phyloP scores from a whole-genome alignment of 257 asterid species.

The Cynanchum wilfordii region DNA sequence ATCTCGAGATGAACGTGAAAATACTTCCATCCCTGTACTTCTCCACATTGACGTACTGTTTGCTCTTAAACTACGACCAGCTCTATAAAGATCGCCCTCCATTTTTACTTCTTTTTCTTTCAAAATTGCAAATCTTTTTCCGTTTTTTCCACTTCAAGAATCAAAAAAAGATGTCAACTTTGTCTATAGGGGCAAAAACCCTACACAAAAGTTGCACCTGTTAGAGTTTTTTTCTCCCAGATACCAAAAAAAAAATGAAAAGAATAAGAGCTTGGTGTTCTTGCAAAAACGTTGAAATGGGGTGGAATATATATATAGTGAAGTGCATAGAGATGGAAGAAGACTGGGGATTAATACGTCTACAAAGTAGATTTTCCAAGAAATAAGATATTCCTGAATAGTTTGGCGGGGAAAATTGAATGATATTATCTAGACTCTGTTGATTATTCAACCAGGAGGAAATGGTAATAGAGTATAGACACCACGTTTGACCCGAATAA shows the following conservation, averaged over 20 bases:
- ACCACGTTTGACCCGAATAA: not conserved
- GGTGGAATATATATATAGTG: not conserved
- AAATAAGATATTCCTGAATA: not conserved
- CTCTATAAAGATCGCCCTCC: conserved; percentile 13
- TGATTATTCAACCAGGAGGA: not conserved
- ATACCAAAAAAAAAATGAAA: not conserved
- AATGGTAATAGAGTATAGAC: not conserved
- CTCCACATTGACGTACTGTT: conserved; percentile 50
- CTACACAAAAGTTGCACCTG: not conserved
- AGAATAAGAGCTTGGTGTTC: not conserved
- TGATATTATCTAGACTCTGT: not conserved
- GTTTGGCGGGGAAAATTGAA: not conserved
- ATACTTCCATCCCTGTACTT: conserved; percentile 36
- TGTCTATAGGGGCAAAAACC: too few species aligned
- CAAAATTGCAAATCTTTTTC: not conserved
- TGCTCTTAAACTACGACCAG: conserved; percentile 29
- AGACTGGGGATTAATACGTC: not conserved
- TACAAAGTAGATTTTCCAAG: not conserved
- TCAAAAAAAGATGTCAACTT: not conserved
- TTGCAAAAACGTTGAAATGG: not conserved
- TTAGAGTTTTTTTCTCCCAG: too few species aligned
- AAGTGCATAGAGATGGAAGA: not conserved
- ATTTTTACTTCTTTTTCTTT: not conserved
- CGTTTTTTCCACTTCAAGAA: not conserved
- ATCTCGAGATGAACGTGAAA: conserved; percentile 46